Conservation (phyloP, 2,329 filamentous ascomycete species). For the Colletotrichum godetiae region DNA sequence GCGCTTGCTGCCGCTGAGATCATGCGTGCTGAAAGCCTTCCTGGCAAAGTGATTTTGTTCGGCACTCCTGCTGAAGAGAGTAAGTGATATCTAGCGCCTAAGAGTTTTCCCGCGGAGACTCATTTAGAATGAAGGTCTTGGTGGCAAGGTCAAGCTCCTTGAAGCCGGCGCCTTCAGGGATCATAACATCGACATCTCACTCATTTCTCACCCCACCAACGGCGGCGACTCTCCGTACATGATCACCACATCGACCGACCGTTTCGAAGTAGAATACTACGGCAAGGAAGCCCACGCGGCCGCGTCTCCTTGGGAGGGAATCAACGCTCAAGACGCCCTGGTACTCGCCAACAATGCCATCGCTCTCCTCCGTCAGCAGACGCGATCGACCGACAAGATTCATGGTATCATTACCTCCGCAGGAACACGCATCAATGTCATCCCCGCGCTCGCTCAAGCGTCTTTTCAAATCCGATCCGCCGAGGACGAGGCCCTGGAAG, state of each 20-base stretch:
- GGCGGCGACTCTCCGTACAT: slow-evolving; percentile 24
- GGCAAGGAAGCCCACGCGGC: slow-evolving; percentile 60
- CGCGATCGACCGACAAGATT: slow-evolving; percentile 59
- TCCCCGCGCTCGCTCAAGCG: slow-evolving; percentile 64
- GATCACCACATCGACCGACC: slow-evolving; percentile 32
- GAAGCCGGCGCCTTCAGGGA: slow-evolving; percentile 52
- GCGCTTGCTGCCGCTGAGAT: slow-evolving; percentile 58
- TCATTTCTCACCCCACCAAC: slow-evolving; percentile 44
- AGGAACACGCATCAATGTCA: slow-evolving; percentile 54
- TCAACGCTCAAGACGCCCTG: slow-evolving; percentile 62
- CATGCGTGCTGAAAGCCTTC: slow-evolving; percentile 52
- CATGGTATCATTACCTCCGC: slow-evolving; percentile 58
- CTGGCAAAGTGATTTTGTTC: slow-evolving; percentile 58
- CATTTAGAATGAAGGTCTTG: slow-evolving; percentile 47
- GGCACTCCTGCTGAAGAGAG: slow-evolving; percentile 64
- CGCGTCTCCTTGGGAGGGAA: slow-evolving; percentile 60
- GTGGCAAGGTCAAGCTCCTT: slow-evolving; percentile 59
- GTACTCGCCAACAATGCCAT: slow-evolving; percentile 54
- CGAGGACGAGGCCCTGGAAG: slow-evolving; percentile 43
- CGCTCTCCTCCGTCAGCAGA: slow-evolving; percentile 61
- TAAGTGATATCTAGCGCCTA: background rate
- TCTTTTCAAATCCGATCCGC: slow-evolving; percentile 68
- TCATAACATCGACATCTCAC: slow-evolving; percentile 43
- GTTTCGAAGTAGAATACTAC: slow-evolving; percentile 50
- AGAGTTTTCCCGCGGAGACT: background rate